phyloP scores from a whole-genome alignment of 371 early-diverging fungal genomes.

The Rhizopus stolonifer region DNA sequence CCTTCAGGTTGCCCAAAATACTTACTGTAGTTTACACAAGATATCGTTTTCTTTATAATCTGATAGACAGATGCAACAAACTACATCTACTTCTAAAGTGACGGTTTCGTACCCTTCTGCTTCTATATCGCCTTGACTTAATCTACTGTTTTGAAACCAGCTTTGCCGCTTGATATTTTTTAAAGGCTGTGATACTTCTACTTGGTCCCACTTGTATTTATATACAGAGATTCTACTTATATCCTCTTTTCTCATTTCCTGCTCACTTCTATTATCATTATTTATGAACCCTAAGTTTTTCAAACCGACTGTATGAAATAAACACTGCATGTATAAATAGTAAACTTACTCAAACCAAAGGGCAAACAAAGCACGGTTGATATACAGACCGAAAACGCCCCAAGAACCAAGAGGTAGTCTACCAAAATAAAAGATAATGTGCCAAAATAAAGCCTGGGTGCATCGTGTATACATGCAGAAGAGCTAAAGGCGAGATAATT shows the following conservation, averaged over 20 bases:
- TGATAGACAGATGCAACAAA: slow-evolving; percentile 63
- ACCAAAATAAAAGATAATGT: slow-evolving; percentile 52
- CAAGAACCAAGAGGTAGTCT: slow-evolving; percentile 61
- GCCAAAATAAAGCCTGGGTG: slow-evolving; percentile 40
- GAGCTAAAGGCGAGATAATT: slow-evolving; percentile 65
- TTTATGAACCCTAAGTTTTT: slow-evolving; percentile 8
- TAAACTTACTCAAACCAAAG: slow-evolving; percentile 41
- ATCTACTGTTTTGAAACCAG: background rate
- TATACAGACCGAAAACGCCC: slow-evolving; percentile 53
- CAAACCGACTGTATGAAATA: slow-evolving; percentile 4
- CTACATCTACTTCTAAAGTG: slow-evolving; percentile 39
- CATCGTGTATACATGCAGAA: slow-evolving; percentile 41
- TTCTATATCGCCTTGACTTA: background rate
- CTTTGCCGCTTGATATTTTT: background rate
- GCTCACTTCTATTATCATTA: background rate
- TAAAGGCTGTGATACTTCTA: background rate
- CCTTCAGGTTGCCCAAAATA: background rate
- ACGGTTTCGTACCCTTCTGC: slow-evolving; percentile 13
- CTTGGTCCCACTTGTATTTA: slow-evolving; percentile 19
- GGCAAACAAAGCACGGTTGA: slow-evolving; percentile 28
- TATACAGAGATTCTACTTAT: slow-evolving; percentile 42
- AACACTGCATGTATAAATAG: background rate
- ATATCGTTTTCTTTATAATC: slow-evolving; percentile 61
- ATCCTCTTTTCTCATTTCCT: slow-evolving; percentile 1
- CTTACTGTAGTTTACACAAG: slow-evolving; percentile 54